Conservation (phyloP, 108 stramenopile genomes). For the Conticribra weissflogii region DNA sequence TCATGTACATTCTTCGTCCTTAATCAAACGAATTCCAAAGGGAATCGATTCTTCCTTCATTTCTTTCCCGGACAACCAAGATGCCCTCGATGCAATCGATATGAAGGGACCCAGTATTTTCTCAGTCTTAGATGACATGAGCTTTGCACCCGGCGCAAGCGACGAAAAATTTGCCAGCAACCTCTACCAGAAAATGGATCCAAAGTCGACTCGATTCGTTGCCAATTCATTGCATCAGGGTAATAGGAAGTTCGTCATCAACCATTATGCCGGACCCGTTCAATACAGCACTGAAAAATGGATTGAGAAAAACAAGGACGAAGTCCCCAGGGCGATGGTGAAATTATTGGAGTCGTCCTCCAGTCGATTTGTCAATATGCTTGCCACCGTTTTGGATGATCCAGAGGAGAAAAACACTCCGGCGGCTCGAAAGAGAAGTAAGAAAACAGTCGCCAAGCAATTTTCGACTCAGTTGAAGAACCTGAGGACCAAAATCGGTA, state of each 20-base stretch:
- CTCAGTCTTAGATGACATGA: constrained; percentile 93
- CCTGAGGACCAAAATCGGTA: constrained; percentile 84
- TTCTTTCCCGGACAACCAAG: constrained; percentile 96
- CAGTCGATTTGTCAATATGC: constrained; percentile 58
- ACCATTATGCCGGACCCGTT: constrained; percentile 92
- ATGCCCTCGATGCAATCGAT: constrained; percentile 95
- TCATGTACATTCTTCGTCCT: too few relatives aligned
- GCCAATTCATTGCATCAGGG: constrained; percentile 70
- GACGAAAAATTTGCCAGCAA: constrained; percentile 91
- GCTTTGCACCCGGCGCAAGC: constrained; percentile 83
- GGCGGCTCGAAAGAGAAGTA: constrained; percentile 66
- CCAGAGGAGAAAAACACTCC: constrained; percentile 72
- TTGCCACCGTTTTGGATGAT: constrained; percentile 63
- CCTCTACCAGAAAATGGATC: constrained; percentile 82
- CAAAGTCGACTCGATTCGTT: constrained; percentile 57
- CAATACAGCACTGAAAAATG: constrained; percentile 84
- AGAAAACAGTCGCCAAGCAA: constrained; percentile 72
- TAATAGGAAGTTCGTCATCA: constrained; percentile 79
- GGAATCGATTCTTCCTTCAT: constrained; percentile 61
- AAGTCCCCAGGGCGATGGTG: constrained; percentile 72
- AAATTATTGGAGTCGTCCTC: constrained; percentile 70
- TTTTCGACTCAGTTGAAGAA: constrained; percentile 81
- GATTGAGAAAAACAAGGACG: constrained; percentile 92
- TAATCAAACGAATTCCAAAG: too few relatives aligned
- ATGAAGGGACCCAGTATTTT: constrained; percentile 89